Percentiles rank a stretch among this genome's conserved stretches.
Conservation (phyloP, 257 asterid genomes). For the Gentiana dahurica region DNA sequence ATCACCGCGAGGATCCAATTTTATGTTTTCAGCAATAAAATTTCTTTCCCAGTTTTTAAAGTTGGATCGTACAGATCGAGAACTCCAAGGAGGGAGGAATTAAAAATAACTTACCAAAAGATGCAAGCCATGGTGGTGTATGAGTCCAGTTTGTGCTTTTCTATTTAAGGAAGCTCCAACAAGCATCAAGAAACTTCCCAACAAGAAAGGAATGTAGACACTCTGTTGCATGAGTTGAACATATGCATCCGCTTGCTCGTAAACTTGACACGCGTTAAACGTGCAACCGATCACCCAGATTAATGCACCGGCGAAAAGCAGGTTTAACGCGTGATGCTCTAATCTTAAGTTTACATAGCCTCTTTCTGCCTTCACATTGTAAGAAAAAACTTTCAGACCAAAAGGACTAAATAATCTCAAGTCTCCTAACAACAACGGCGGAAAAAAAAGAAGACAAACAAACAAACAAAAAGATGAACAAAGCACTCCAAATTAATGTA, state of each 20-base stretch:
- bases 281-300: constrained; percentile 82
- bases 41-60: too few species aligned
- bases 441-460: too few species aligned
- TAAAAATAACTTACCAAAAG: constrained; percentile 29
- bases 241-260: constrained; percentile 74
- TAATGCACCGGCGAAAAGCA: constrained; percentile 63
- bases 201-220: constrained; percentile 60
- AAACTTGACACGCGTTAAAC: constrained; percentile 77
- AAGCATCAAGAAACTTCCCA: constrained; percentile 59
- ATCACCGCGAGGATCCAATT: too few species aligned
- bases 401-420: too few species aligned
- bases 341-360: constrained; percentile 23
- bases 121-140: constrained; percentile 43
- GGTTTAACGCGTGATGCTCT: constrained; percentile 48
- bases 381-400: neutral
- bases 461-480: too few species aligned
- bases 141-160: constrained; percentile 27
- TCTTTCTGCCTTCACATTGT: constrained; percentile 43
- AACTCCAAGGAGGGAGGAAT: neutral
- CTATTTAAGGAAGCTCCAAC: constrained; percentile 50
- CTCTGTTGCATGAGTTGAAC: constrained; percentile 71
- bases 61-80: too few species aligned
- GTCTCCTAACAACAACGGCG: too few species aligned
- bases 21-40: too few species aligned
- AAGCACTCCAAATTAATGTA: too few species aligned